These are phyloP conservation scores for Euryodendron excelsum DNA, from an alignment of 148 eudicot species.

Conservation along the genomic window DNA sequence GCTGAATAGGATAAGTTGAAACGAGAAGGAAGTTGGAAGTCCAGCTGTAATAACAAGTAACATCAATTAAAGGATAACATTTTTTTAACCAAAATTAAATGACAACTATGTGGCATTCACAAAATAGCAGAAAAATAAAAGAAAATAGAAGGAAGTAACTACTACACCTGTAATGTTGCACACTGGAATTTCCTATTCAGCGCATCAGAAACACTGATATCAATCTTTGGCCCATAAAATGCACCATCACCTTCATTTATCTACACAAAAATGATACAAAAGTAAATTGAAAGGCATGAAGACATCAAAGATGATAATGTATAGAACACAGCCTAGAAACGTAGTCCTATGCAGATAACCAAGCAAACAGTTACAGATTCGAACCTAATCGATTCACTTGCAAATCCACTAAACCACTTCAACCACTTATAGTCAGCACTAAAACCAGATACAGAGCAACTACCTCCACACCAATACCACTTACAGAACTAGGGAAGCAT, in stretches of 20 bases:
- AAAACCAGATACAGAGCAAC: neutral
- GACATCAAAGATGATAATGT: neutral
- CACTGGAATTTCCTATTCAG: conserved; percentile 96
- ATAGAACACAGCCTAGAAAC: neutral
- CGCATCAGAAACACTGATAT: conserved; percentile 95
- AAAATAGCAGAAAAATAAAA: neutral
- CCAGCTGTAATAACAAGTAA: conserved; percentile 56
- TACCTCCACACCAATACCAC: neutral
- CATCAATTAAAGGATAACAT: conserved; percentile 1
- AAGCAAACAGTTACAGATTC: neutral
- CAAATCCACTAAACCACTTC: neutral
- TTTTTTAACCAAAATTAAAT: neutral
- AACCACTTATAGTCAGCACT: neutral
- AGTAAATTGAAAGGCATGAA: neutral
- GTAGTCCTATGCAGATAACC: neutral
- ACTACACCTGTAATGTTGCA: conserved; percentile 89
- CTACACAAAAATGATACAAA: conserved; percentile 31
- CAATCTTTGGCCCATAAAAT: conserved; percentile 98
- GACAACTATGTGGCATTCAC: neutral
- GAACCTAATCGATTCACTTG: no score
- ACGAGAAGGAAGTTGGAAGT: conserved; percentile 88
- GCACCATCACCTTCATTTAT: conserved; percentile 98
- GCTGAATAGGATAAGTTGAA: conserved; percentile 90
- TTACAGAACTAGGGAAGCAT: neutral
- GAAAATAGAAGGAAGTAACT: neutral